Conservation (phyloP, 495 filamentous ascomycete genomes). For the Xylaria telfairii region DNA sequence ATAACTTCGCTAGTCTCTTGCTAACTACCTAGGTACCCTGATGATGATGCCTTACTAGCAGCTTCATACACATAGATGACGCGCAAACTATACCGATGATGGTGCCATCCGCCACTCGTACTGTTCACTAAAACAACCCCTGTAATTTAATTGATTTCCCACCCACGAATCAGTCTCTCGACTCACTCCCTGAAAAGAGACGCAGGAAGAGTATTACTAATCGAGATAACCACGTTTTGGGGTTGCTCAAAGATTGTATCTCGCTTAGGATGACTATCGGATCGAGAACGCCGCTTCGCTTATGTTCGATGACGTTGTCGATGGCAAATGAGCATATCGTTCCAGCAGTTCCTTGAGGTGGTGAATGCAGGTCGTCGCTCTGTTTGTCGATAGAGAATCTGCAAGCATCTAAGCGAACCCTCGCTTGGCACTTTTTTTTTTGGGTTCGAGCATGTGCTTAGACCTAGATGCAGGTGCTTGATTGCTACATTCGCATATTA, state of each 20-base stretch:
- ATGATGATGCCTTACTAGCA: background rate
- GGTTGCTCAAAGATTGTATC: background rate
- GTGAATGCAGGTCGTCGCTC: background rate
- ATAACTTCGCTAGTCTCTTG: background rate
- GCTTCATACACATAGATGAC: background rate
- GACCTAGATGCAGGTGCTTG: slow-evolving; percentile 3
- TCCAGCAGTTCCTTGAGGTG: background rate
- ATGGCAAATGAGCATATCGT: background rate
- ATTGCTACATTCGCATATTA: background rate
- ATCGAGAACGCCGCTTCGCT: background rate
- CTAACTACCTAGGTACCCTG: background rate
- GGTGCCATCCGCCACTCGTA: background rate
- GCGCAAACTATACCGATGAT: background rate
- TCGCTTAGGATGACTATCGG: background rate
- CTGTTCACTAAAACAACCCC: background rate
- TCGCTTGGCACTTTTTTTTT: background rate
- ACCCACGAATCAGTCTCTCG: no score
- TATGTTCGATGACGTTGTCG: slow-evolving; percentile 17
- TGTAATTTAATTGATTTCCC: background rate
- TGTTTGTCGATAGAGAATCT: background rate
- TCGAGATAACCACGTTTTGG: background rate
- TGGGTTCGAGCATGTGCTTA: background rate
- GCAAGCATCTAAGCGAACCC: slow-evolving; percentile 1
- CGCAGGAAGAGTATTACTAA: background rate
- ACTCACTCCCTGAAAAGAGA: background rate